Evolutionary conservation across 331 rosid species (phyloP), one percentile per base, ranked within the genome.

Genomic region (Acacia concinna): DNA sequence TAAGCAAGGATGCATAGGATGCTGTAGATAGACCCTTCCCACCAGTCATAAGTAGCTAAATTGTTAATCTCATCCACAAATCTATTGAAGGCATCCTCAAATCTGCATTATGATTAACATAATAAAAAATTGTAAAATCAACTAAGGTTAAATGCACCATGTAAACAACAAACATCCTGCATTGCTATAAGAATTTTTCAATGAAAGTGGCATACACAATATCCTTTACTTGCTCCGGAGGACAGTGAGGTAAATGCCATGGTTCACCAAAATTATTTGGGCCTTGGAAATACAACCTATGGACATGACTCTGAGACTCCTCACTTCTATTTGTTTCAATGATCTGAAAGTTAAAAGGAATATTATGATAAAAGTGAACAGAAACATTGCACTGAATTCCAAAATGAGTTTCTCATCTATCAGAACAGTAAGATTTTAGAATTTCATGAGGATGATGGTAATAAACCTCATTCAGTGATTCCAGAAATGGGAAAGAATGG

Each of bases 231-330:
- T 90, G 97, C 75, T 93, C 98, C 1, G 98, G 99, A 56, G 99
- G 99, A 71, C 92, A 88, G 83, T 91, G 97, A 37, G 98, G 87
- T 46, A 96, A 93, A 87, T 93, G 97, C 99, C 99, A 96, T 68
- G 99, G 97, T 80, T 96, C 94, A 20, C 98, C 77, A 78, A 93
- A 93, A 49, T 98, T 93, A 89, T 96, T 96, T 17, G 99, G 97
- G 79, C 98, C 98, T 89, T 91, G 93, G 80, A 96, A 96, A 81
- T 91, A 93, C 91, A 96, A 87, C 81, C 99, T 87, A 76, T 96
- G 98, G 76, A 93, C 97, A 77, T 96, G 99, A 82, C 89, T 87
- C 79, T 84, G 95, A 62, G 98, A 93, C 79, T 96, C 99, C 90
- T 96, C 99, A 43, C 86, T 87, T 89, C 99, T 90, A 84, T 89